Percentiles rank a stretch among this genome's conserved stretches.
phyloP scores from a whole-genome alignment of 2,329 filamentous ascomycete genomes.

The Blastomyces silverae region DNA sequence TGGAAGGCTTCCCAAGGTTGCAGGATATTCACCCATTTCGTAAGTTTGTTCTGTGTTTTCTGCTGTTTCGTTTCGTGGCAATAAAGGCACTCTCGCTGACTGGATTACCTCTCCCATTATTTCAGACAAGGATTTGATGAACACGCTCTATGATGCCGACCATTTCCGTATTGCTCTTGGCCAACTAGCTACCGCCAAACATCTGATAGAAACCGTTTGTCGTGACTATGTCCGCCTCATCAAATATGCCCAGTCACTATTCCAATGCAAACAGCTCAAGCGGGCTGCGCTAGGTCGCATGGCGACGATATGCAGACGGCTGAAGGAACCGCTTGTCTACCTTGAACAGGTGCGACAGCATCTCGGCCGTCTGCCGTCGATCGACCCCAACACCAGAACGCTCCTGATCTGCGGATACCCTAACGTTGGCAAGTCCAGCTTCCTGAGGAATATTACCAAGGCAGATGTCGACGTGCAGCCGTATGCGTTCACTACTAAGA shows the following conservation, averaged over 20 bases:
- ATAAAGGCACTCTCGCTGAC: conserved; percentile 8
- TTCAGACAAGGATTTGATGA: conserved; percentile 71
- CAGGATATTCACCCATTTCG: conserved; percentile 95
- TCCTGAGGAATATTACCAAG: conserved; percentile 82
- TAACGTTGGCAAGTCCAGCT: conserved; percentile 95
- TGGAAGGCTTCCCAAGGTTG: conserved; percentile 86
- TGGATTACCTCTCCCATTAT: conserved; percentile 20
- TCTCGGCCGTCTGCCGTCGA: conserved; percentile 92
- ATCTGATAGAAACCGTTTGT: conserved; percentile 90
- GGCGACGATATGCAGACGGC: conserved; percentile 90
- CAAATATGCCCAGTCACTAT: conserved; percentile 94
- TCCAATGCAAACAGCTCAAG: conserved; percentile 99
- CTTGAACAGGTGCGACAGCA: conserved; percentile 96
- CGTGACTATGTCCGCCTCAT: conserved; percentile 93
- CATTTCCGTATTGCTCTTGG: conserved; percentile 96
- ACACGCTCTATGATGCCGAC: conserved; percentile 97
- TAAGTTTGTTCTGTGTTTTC: conserved; percentile 39
- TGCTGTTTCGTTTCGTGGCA: conserved; percentile 18
- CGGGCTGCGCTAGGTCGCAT: conserved; percentile 91
- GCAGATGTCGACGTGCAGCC: conserved; percentile 97
- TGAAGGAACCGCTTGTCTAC: conserved; percentile 92
- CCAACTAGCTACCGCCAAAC: conserved; percentile 91
- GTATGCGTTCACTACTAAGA: conserved; percentile 98
- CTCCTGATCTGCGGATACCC: conserved; percentile 96
- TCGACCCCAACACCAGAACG: conserved; percentile 94